Evolutionary conservation across 805 yeast genomes (phyloP), one percentile per base, ranked within the genome.

Genomic region (Candida fluviatilis): DNA sequence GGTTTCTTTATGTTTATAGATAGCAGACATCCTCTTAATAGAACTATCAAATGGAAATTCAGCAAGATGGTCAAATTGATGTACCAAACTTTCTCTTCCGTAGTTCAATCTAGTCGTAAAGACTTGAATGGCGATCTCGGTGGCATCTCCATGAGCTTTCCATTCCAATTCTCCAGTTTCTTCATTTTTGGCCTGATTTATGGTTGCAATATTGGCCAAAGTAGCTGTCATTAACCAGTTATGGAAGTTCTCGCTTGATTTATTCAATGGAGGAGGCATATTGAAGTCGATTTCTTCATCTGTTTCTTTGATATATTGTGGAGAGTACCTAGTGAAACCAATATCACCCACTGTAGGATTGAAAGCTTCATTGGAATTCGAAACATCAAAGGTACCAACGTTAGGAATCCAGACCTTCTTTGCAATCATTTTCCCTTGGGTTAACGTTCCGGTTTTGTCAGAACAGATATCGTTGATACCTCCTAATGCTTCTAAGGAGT

Each of bases 111-210:
- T 74, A 10, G 79, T 62, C 16, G 81, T 74, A 53, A 83, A 84
- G 0, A 86, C 91, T 52, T 85, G 91, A 44, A 87, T 82, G 3
- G 95, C 95, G 51, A 84, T 80, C 62, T 87, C 95, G 2, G 95
- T 87, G 30, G 95, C 91, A 55, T 87, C 95, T 42, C 95, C 95
- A 54, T 48, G 68, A 23, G 55, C 69, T 45, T 55, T 66, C 73
- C 73, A 51, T 36, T 46, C 58, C 43, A 57, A 37, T 31, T 60
- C 61, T 4, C 57, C 60, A 19, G 57, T 48, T 19, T 52, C 55
- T 25, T 48, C 57, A 39, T 65, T 62, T 33, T 46, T 49, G 16
- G 60, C 18, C 41, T 53, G 53, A 17, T 59, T 51, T 17, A 68
- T 59, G n/a, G 65, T 57, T 19, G 76, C 71, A 36, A 69, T 54